These are phyloP conservation scores for Blastomyces percursus DNA, from an alignment of 2,329 filamentous ascomycete genomes.

Conservation along the genomic window DNA sequence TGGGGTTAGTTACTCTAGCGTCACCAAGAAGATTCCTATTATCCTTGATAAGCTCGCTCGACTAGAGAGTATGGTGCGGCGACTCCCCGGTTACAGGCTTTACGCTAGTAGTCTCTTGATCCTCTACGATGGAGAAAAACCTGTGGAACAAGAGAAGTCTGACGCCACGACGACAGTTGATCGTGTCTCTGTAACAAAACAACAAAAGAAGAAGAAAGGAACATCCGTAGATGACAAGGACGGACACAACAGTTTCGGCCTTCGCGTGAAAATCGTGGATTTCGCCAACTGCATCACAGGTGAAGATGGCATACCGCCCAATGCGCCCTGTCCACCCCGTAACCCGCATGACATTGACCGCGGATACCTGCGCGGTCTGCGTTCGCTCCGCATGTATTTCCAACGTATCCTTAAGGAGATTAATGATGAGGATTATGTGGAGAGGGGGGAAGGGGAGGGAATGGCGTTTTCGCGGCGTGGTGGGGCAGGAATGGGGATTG, in stretches of 20 bases:
- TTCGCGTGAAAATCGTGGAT: constrained; percentile 91
- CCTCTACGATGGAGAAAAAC: constrained; percentile 75
- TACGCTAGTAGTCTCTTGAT: constrained; percentile 92
- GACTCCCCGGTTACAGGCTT: constrained; percentile 76
- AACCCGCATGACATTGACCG: constrained; percentile 72
- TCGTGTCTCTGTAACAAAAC: background rate
- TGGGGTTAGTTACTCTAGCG: constrained; percentile 67
- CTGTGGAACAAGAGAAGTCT: constrained; percentile 16
- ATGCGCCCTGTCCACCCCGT: constrained; percentile 62
- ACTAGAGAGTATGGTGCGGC: constrained; percentile 71
- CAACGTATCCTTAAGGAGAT: constrained; percentile 75
- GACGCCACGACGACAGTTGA: constrained; percentile 20
- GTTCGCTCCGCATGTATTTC: constrained; percentile 72
- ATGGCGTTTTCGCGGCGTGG: constrained; percentile 27
- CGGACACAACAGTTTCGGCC: constrained; percentile 29
- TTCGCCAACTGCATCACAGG: constrained; percentile 96
- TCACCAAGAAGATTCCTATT: constrained; percentile 75
- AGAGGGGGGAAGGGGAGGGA: constrained; percentile 35
- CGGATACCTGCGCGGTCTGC: constrained; percentile 77
- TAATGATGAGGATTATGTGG: constrained; percentile 35
- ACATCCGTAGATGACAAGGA: constrained; percentile 21
- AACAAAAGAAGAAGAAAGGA: background rate
- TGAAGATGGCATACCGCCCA: constrained; percentile 53
- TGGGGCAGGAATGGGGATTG: constrained; percentile 20
- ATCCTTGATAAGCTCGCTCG: constrained; percentile 74